These are phyloP conservation scores for Bombardia bombarda DNA, from an alignment of 495 filamentous ascomycete species.

Conservation along the genomic window DNA sequence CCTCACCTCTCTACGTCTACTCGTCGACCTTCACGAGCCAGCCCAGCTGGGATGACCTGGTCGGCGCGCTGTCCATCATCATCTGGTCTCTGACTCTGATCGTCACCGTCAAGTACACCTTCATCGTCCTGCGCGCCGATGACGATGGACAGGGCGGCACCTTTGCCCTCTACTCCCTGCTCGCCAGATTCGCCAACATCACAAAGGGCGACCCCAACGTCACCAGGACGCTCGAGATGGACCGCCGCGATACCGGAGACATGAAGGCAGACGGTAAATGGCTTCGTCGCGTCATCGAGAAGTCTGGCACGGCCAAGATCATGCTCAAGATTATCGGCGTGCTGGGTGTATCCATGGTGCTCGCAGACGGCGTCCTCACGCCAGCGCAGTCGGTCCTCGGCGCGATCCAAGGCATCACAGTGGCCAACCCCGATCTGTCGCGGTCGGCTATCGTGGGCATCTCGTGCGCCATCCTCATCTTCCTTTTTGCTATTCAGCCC, in stretches of 20 bases:
- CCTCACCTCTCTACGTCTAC: constrained; percentile 62
- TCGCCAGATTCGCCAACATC: constrained; percentile 38
- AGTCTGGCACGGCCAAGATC: constrained; percentile 39
- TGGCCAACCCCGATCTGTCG: constrained; percentile 35
- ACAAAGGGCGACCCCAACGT: constrained; percentile 46
- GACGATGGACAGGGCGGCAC: constrained; percentile 75
- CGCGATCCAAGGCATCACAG: constrained; percentile 59
- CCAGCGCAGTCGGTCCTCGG: constrained; percentile 64
- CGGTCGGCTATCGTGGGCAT: constrained; percentile 54
- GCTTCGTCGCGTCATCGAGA: constrained; percentile 51
- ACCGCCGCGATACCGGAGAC: constrained; percentile 49
- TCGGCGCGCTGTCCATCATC: constrained; percentile 64
- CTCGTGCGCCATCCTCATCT: constrained; percentile 59
- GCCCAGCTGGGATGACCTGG: constrained; percentile 54
- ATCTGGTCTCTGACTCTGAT: constrained; percentile 68
- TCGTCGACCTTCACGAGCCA: constrained; percentile 58
- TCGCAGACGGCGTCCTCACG: constrained; percentile 59
- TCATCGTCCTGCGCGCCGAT: constrained; percentile 64
- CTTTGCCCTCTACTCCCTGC: constrained; percentile 18
- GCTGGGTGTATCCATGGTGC: constrained; percentile 60
- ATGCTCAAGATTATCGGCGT: constrained; percentile 58
- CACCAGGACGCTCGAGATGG: constrained; percentile 40
- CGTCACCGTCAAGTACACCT: constrained; percentile 65
- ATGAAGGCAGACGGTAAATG: constrained; percentile 40
- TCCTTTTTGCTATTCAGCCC: constrained; percentile 63